Base-by-base conservation (phyloP, 768 basidiomycete species). In the Pisolithus albus region DNA sequence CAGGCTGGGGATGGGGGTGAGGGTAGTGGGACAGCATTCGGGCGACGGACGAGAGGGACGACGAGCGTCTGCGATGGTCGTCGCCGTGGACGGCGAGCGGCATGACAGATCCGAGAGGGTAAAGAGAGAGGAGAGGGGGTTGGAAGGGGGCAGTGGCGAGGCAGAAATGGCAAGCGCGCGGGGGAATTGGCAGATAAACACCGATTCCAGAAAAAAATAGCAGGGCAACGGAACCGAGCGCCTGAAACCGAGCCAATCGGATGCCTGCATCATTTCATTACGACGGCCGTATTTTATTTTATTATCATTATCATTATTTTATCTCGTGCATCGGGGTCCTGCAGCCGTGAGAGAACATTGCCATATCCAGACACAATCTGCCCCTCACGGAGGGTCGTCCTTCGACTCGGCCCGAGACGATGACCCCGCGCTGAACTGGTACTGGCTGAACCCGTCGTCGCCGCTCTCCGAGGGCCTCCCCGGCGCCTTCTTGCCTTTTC, bases 201-300 rank as follows among this genome's bases (percentile, higher is more conserved):
- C 52, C 53, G 57, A 58, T 63, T 67, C 66, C 74, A 75, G 75
- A 76, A 59, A 62, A 70, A 10, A 32, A 32, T 34, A 34, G 5
- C 65, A 70, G 66, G 64, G 68, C 64, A 59, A 54, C 70, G 71
- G 71, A 71, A 67, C 74, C 75, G 73, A 75, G 67, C 70, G 63
- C 69, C 65, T 62, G 64, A 65, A 65, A 80, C 80, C 81, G 81
- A 79, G 56, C 78, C 81, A 81, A 81, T 81, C 81, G 80, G 81
- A 79, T 74, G 69, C 47, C 53, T 43, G 53, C 55, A 47, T 56
- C 37, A 38, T 10, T 46, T 53, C 56, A 30, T 30, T 8, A 9
- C 30, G n/a, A 10, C 30, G 1, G 6, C 6, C 26, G 1, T 30
- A 30, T 30, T 6, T 59, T 56, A 56, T 56, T 59, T 46, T 49